Evolutionary conservation across 768 basidiomycete genomes (phyloP).

Genomic region (Cystobasidium ongulense): DNA sequence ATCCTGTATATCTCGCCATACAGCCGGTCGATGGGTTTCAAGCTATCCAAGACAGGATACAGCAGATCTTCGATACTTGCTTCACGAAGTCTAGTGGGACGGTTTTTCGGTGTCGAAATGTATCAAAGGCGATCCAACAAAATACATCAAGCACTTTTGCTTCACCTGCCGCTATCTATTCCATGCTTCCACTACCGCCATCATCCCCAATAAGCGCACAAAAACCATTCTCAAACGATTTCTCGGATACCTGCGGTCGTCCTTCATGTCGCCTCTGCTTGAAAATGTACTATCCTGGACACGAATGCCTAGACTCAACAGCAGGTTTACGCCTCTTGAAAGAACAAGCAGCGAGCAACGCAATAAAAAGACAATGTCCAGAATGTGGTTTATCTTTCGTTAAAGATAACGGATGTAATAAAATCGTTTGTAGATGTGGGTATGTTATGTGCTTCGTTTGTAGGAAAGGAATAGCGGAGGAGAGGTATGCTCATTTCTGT

Average conservation of each 20-base stretch:
- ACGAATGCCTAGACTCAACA: neutral
- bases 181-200: neutral
- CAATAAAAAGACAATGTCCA: slow-evolving; percentile 21
- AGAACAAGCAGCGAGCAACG: slow-evolving; percentile 21
- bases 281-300: slow-evolving; percentile 12
- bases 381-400: slow-evolving; percentile 22
- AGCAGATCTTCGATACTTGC: neutral
- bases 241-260: neutral
- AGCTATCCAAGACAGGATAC: neutral
- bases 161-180: neutral
- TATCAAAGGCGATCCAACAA: neutral
- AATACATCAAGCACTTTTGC: neutral
- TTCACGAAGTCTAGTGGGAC: neutral
- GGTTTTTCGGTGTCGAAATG: neutral
- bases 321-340: neutral
- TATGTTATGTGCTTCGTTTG: slow-evolving; percentile 27
- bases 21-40: neutral
- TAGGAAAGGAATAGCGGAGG: slow-evolving; percentile 10
- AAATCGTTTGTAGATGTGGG: slow-evolving; percentile 19
- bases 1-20: neutral
- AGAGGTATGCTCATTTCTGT: slow-evolving; percentile 27
- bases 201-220: neutral
- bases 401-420: slow-evolving; percentile 12
- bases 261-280: neutral
- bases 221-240: neutral